Evolutionary conservation across 2,329 filamentous ascomycete species (phyloP), one percentile per base, ranked within the genome.

Genomic region (Trichoderma breve): DNA sequence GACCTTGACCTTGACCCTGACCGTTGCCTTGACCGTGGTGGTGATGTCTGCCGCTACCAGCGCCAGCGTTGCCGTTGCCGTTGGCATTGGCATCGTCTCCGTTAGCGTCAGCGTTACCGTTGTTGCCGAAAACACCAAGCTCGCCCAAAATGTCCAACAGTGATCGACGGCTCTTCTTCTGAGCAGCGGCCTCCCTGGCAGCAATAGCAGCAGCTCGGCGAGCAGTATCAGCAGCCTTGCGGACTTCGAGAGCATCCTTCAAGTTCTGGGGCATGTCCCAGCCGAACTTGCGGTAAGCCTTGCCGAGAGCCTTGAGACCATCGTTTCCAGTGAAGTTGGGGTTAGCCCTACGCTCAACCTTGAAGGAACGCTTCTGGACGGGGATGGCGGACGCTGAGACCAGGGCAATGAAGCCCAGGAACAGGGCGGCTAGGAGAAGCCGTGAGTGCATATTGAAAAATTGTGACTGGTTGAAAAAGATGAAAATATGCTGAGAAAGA

Each of bases 271-370:
- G 81, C 60, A 87, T 81, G 47, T 82, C 81, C 81, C 91, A 86
- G 73, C 87, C 86, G 80, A 87, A 94, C 80, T 95, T 95, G 76
- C 85, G 82, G 79, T 92, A 91, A 18, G 91, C 88, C 81, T 89
- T 92, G 65, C 87, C 81, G 75, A 95, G 84, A 65, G 91, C 90
- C 70, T 77, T 80, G 0, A 86, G 83, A n/a, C 91, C 90, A 82
- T 91, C 85, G 73, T 79, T 80, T 24, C 85, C 81, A 26, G 84
- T 83, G 78, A 89, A 89, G 71, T 83, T 83, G n/a, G 82, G 82
- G 75, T 89, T 90, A 66, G 83, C 80, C 61, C 87, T 82, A 43
- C 90, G 85, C 65, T 88, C 85, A 39, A 92, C 85, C 78, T 86
- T 88, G 82, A 92, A 92, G 8, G 88, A 89, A 26, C 86, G 84